Base-by-base conservation (phyloP, 1,284 basidiomycete species). In the Apiotrichum domesticum region DNA sequence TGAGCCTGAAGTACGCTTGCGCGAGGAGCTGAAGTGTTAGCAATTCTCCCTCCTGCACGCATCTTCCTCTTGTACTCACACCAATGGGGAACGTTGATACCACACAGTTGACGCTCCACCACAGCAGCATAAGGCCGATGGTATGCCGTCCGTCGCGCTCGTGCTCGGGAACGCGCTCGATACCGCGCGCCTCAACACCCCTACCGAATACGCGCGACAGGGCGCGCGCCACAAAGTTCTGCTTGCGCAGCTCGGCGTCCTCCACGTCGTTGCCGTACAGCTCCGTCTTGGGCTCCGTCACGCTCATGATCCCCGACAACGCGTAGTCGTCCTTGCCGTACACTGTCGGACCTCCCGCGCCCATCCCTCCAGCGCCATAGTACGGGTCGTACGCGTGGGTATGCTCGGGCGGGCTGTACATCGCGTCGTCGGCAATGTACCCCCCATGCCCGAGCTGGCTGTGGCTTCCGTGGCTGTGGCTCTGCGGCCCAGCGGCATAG, bases 1-100 rank as follows among this genome's bases (percentile, higher is more conserved):
- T 80, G 51, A 86, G 78, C 8, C 79, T 80, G 64, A 79, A 82
- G 63, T 74, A 69, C n/a, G 76, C 79, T 63, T 82, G 82, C 0
- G 76, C 83, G 32, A 85, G 75, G 15, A 81, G 55, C 66, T 66
- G 76, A 48, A 39, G 37, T 39, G 37, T 39, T 39, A 39, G 37
- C 8, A 39, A 39, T 39, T 29, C 29, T 29, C 29, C n/a, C n/a
- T n/a, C 32, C 14, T 46, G 33, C 21, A 49, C 41, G 33, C 29
- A 29, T 29, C 29, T 29, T 29, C 29, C 29, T 2, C 29, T 15
- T 4, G 8, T 6, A 61, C 66, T 65, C 48, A 66, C 62, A 15
- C 84, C 84, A 32, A 84, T 79, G 0, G 84, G 83, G 53, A 86
- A 81, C 1, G 81, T 82, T 2, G 78, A 79, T 39, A 84, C 68